Evolutionary conservation across 2,329 filamentous ascomycete genomes (phyloP).

Genomic region (Penicillium rolfsii): DNA sequence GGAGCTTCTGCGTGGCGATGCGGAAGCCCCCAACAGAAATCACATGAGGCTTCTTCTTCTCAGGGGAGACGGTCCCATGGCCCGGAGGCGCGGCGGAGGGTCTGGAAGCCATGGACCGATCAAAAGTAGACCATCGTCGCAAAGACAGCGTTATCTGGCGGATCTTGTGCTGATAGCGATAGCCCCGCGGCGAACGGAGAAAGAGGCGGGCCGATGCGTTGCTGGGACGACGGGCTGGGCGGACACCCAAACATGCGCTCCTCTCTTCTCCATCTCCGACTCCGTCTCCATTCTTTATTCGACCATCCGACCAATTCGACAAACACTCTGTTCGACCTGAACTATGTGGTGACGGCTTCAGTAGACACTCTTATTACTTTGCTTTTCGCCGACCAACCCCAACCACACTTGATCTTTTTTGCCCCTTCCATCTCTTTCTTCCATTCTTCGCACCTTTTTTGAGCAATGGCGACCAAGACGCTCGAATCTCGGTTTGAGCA

Average conservation of each 20-base stretch:
- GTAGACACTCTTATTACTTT: not conserved
- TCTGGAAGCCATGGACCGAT: conserved; percentile 21
- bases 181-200: conserved; percentile 40
- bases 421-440: not conserved
- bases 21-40: conserved; percentile 70
- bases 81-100: conserved; percentile 35
- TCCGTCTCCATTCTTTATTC: conserved; percentile 14
- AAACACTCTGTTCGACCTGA: conserved; percentile 6
- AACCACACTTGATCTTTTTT: conserved; percentile 1
- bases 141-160: conserved; percentile 7
- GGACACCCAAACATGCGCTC: conserved; percentile 26
- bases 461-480: conserved; percentile 71
- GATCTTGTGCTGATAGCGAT: conserved; percentile 27
- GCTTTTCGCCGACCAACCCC: not conserved
- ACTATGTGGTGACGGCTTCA: conserved; percentile 19
- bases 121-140: conserved; percentile 20
- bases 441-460: conserved; percentile 10
- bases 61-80: conserved; percentile 60
- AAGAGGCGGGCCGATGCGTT: conserved; percentile 38
- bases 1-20: conserved; percentile 83
- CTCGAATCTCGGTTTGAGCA: conserved; percentile 88
- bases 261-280: conserved; percentile 18
- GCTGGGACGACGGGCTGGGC: conserved; percentile 23
- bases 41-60: conserved; percentile 52
- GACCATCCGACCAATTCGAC: conserved; percentile 13